Base-by-base conservation (phyloP, 306 rosid species). In the Leucaena leucocephala region DNA sequence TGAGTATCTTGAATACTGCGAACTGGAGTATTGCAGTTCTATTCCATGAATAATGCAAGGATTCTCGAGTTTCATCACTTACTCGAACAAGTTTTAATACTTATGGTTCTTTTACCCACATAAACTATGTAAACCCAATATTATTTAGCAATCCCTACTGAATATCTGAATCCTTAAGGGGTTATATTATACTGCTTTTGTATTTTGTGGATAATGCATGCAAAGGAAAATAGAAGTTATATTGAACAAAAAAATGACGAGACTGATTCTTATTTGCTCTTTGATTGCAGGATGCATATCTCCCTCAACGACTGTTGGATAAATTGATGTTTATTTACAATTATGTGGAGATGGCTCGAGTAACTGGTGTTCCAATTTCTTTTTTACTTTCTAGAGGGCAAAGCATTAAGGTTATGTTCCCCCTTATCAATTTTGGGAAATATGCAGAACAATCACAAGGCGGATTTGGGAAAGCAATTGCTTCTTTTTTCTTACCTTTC, bases 321-420 rank as follows among this genome's bases (percentile, higher is more conserved):
- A 95, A 92, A 86, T 78, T 95, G 86, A 92, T 95, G 98, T 91
- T 86, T 72, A 84, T 95, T 82, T 95, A 95, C 90, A 95, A 95
- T 82, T 95, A 95, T 40, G 98, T 95, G 82, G 98, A 95, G 87
- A 95, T 95, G 98, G 98, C 98, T 83, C 88, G 98, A 76, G 98
- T 95, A 33, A 95, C 98, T 35, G 98, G 98, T 78, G 98, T 95
- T 76, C 98, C 98, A 46, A 91, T 95, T 77, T 92, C 98, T 64
- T 95, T 95, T 85, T 88, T 95, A 81, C 98, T 95, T 80, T 88
- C 98, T 50, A 91, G 98, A 82, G 98, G 98, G 71, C 98, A 95
- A 81, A 95, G 98, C 86, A 95, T 95, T 70, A 95, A 95, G 89
- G 98, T 90, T 68, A 76, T 8, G 14, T 17, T 45, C 50, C 64